Evolutionary conservation across 768 basidiomycete genomes (phyloP).

Genomic region (Galerina marginata): DNA sequence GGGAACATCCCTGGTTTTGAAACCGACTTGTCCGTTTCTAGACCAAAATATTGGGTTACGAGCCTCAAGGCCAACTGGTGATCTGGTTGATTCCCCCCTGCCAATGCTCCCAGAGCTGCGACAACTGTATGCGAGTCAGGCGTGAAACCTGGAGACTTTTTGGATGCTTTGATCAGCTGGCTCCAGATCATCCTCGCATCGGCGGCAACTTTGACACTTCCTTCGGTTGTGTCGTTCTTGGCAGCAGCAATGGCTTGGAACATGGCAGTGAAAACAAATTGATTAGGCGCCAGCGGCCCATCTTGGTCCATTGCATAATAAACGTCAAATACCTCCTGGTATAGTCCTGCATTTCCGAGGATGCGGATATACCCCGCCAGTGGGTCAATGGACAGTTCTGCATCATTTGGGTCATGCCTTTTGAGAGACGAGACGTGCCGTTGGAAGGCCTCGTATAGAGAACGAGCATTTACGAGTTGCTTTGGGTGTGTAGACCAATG

Average conservation of each 20-base stretch:
- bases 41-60: slow-evolving; percentile 64
- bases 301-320: slow-evolving; percentile 70
- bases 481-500: slow-evolving; percentile 63
- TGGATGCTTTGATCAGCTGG: slow-evolving; percentile 59
- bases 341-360: slow-evolving; percentile 61
- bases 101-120: slow-evolving; percentile 58
- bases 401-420: slow-evolving; percentile 48
- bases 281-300: slow-evolving; percentile 66
- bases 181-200: slow-evolving; percentile 78
- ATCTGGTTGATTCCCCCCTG: slow-evolving; percentile 61
- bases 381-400: slow-evolving; percentile 55
- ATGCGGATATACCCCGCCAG: slow-evolving; percentile 69
- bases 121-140: slow-evolving; percentile 61
- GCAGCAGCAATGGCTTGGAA: slow-evolving; percentile 53
- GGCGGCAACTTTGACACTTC: slow-evolving; percentile 52
- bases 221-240: slow-evolving; percentile 30
- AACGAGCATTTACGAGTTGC: slow-evolving; percentile 65
- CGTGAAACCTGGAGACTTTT: slow-evolving; percentile 47
- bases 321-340: slow-evolving; percentile 77
- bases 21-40: slow-evolving; percentile 51
- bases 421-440: slow-evolving; percentile 55
- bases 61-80: slow-evolving; percentile 72
- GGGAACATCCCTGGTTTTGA: slow-evolving; percentile 41
- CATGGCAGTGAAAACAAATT: slow-evolving; percentile 68
- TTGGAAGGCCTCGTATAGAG: slow-evolving; percentile 63